Evolutionary conservation across 805 yeast species (phyloP).

Genomic region (Pichia rugopelliculosa): DNA sequence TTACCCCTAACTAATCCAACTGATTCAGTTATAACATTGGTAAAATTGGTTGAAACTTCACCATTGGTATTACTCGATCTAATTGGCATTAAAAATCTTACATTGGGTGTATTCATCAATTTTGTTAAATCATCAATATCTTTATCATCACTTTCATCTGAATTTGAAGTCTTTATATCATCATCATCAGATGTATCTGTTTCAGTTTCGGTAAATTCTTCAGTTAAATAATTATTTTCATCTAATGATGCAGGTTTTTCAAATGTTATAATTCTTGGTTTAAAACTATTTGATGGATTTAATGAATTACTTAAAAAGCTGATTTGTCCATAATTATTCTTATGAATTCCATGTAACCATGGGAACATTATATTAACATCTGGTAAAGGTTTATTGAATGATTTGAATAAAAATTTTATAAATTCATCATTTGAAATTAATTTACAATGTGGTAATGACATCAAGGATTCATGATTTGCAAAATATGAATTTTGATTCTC

Average conservation of each 20-base stretch:
- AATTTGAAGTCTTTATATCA: neutral
- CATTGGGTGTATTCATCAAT: conserved; percentile 17
- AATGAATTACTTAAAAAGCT: conserved; percentile 31
- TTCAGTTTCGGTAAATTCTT: neutral
- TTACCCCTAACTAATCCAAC: conserved; percentile 49
- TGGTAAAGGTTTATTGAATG: conserved; percentile 39
- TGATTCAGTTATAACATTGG: conserved; percentile 28
- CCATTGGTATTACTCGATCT: conserved; percentile 26
- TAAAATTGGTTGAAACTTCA: conserved; percentile 23
- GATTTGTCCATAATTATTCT: conserved; percentile 46
- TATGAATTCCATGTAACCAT: conserved; percentile 79
- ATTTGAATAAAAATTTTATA: conserved; percentile 15
- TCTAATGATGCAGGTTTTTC: conserved; percentile 9
- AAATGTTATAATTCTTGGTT: conserved; percentile 12
- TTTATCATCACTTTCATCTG: neutral
- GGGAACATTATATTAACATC: conserved; percentile 70
- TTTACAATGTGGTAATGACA: conserved; percentile 13
- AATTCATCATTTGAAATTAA: conserved; percentile 23
- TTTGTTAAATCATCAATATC: conserved; percentile 1
- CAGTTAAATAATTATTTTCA: neutral
- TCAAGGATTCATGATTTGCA: conserved; percentile 13
- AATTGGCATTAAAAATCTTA: conserved; percentile 24
- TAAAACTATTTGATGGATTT: conserved; percentile 1
- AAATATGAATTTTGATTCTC: conserved; percentile 19
- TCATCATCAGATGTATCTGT: neutral